These are phyloP conservation scores for Jatropha curcas DNA, from an alignment of 345 rosid genomes.

Conservation along the genomic window DNA sequence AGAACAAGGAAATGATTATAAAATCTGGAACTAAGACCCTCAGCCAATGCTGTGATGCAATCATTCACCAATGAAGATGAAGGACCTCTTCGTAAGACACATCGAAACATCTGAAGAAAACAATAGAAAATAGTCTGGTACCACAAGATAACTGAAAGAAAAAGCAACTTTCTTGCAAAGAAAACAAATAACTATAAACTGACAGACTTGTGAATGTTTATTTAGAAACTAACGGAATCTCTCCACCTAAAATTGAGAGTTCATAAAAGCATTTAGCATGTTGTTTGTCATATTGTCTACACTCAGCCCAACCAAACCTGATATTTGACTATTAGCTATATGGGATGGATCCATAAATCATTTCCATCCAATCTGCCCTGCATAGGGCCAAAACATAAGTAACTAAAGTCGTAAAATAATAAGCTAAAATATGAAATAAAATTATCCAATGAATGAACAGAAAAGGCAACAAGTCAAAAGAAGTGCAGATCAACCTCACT, in stretches of 20 bases:
- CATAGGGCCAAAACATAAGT: neutral
- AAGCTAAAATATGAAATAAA: conserved; percentile 5
- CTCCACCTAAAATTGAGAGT: neutral
- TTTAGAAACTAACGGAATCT: neutral
- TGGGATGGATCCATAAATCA: neutral
- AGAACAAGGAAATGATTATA: conserved; percentile 72
- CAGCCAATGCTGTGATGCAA: conserved; percentile 85
- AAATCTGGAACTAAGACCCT: conserved; percentile 64
- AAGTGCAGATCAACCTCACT: neutral
- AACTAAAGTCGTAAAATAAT: neutral
- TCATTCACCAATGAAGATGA: conserved; percentile 83
- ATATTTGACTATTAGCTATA: neutral
- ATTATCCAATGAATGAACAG: neutral
- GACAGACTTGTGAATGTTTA: neutral
- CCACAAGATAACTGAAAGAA: neutral
- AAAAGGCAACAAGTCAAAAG: neutral
- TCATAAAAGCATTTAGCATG: neutral
- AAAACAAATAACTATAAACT: neutral
- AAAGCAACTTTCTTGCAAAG: neutral
- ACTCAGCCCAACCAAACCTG: neutral
- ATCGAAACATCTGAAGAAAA: conserved; percentile 67
- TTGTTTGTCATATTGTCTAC: neutral
- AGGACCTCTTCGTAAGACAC: conserved; percentile 67
- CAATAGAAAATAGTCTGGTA: conserved; percentile 8
- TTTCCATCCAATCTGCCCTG: neutral